These are phyloP conservation scores for Xylaria sp. DNA, from an alignment of 2,329 filamentous ascomycete species.

Conservation along the genomic window DNA sequence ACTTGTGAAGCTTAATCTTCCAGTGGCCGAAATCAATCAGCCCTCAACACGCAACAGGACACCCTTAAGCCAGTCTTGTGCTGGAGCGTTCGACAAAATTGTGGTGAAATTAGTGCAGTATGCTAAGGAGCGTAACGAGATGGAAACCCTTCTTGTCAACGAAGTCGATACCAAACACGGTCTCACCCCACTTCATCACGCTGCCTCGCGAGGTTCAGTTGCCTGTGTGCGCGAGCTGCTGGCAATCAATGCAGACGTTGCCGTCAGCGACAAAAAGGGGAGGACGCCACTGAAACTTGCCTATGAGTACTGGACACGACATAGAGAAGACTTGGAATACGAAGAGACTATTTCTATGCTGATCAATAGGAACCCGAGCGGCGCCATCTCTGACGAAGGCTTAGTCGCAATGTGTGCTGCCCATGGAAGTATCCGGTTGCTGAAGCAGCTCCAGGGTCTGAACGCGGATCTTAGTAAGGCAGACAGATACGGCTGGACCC, in stretches of 20 bases:
- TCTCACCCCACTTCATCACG: not conserved
- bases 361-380: not conserved
- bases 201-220: not conserved
- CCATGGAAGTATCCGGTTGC: not conserved
- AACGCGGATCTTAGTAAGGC: not conserved
- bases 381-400: not conserved
- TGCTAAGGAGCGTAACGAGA: not conserved
- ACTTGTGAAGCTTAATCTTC: not conserved
- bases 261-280: not conserved
- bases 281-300: not conserved
- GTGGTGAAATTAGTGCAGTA: not conserved
- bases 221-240: not conserved
- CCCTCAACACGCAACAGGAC: not conserved
- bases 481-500: not conserved
- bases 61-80: not conserved
- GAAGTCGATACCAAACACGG: not conserved
- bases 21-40: not conserved
- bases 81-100: not conserved
- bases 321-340: not conserved
- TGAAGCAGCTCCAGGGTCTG: not conserved
- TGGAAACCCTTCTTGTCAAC: not conserved
- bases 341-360: not conserved
- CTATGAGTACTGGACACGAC: not conserved
- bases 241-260: not conserved
- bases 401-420: not conserved